A percentile compares a stretch with the other conserved stretches of the same genome.
These are phyloP conservation scores for Lasiosphaeria hispida DNA, from an alignment of 495 filamentous ascomycete species.

Conservation along the genomic window DNA sequence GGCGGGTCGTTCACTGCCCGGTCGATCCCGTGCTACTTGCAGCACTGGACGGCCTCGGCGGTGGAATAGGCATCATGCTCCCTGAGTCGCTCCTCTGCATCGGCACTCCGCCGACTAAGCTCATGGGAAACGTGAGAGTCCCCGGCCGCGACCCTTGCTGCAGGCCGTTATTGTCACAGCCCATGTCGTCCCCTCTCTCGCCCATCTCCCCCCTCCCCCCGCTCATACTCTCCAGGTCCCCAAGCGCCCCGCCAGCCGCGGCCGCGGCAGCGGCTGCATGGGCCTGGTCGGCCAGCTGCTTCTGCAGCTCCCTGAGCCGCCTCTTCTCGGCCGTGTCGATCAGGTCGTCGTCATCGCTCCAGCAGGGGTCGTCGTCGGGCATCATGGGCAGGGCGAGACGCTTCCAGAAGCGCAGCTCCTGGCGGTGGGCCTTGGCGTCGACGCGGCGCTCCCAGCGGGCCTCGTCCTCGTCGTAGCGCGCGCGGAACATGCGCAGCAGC, in stretches of 20 bases:
- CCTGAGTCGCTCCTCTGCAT: slow-evolving; percentile 44
- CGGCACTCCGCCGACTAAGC: slow-evolving; percentile 41
- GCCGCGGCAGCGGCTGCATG: slow-evolving; percentile 25
- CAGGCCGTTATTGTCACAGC: slow-evolving; percentile 9
- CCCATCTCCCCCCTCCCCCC: slow-evolving; percentile 7
- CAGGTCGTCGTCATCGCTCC: slow-evolving; percentile 56
- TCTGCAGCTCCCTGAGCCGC: slow-evolving; percentile 39
- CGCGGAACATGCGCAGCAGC: slow-evolving; percentile 47
- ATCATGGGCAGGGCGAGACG: slow-evolving; percentile 52
- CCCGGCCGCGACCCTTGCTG: slow-evolving; percentile 7
- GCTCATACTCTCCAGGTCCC: slow-evolving; percentile 1
- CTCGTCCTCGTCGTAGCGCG: slow-evolving; percentile 46
- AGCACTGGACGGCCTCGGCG: slow-evolving; percentile 42
- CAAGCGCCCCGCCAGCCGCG: slow-evolving; percentile 13
- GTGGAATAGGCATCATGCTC: slow-evolving; percentile 30
- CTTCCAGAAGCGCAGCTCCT: slow-evolving; percentile 56
- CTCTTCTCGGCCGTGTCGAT: slow-evolving; percentile 53
- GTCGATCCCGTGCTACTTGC: slow-evolving; percentile 40
- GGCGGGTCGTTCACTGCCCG: slow-evolving; percentile 23
- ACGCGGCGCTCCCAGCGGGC: slow-evolving; percentile 46
- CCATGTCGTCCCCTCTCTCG: slow-evolving; percentile 3
- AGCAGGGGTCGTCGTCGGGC: slow-evolving; percentile 49
- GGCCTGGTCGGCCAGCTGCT: slow-evolving; percentile 38
- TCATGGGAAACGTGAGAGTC: slow-evolving; percentile 15
- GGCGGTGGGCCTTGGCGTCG: slow-evolving; percentile 40